A percentile compares a stretch with the other conserved stretches of the same genome.
phyloP scores from a whole-genome alignment of 208 protist species.

The Leishmania amazonensis region DNA sequence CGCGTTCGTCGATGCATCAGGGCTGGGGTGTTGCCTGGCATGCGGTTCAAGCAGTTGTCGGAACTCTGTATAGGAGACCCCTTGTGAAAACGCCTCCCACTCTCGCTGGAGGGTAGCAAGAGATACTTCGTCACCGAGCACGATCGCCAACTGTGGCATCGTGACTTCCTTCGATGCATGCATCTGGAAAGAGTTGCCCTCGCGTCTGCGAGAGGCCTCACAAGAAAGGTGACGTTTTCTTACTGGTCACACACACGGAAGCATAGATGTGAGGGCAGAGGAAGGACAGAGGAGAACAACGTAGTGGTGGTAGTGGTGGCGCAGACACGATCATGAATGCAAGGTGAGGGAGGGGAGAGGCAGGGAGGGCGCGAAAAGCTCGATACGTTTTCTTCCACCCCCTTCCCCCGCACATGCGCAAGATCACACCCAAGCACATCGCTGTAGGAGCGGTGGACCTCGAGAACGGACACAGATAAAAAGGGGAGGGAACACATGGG shows the following conservation, averaged over 20 bases:
- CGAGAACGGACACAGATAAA: not conserved
- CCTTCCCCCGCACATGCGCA: not conserved
- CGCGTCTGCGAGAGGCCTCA: not conserved
- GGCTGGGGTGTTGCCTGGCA: not conserved
- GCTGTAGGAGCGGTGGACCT: not conserved
- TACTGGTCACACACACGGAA: not conserved
- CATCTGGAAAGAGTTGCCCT: conserved; percentile 9
- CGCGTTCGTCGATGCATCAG: no score
- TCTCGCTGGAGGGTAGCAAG: conserved; percentile 11
- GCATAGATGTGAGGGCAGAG: not conserved
- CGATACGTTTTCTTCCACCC: not conserved
- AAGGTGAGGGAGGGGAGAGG: not conserved
- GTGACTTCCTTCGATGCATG: not conserved
- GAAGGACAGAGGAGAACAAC: not conserved
- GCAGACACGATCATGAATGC: not conserved
- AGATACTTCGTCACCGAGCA: conserved; percentile 14
- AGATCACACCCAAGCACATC: not conserved
- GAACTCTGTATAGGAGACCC: conserved; percentile 27
- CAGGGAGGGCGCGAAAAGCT: not conserved
- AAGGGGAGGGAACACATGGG: not conserved
- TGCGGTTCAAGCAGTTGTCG: conserved; percentile 16
- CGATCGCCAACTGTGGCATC: conserved; percentile 22
- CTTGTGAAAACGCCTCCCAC: conserved; percentile 20
- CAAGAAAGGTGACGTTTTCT: not conserved
- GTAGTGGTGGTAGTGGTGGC: no score